These are phyloP conservation scores for Sphaerulina musiva DNA, from an alignment of 2,329 filamentous ascomycete species.

Conservation along the genomic window DNA sequence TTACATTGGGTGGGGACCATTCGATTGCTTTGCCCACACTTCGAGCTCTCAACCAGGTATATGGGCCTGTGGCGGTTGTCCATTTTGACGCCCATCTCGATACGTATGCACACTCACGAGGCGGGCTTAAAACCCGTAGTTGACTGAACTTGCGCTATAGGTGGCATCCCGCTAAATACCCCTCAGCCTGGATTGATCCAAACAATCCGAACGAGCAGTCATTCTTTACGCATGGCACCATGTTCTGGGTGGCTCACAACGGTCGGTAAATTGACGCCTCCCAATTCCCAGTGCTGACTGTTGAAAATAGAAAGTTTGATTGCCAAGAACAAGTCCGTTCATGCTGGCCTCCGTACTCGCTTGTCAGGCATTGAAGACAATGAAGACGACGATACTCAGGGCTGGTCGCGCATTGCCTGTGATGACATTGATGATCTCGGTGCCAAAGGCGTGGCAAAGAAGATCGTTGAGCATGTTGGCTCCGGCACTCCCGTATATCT, in stretches of 20 bases:
- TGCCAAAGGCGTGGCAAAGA: conserved; percentile 59
- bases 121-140: background rate
- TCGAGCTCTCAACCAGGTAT: conserved; percentile 42
- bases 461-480: conserved; percentile 66
- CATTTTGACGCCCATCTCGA: conserved; percentile 63
- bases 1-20: conserved; percentile 47
- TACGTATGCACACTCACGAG: conserved; percentile 40
- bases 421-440: conserved; percentile 86
- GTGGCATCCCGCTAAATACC: conserved; percentile 77
- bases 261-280: background rate
- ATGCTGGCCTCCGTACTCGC: conserved; percentile 75
- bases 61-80: conserved; percentile 44
- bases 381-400: conserved; percentile 63
- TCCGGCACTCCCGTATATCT: conserved; percentile 73
- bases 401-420: conserved; percentile 71
- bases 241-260: conserved; percentile 82
- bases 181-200: conserved; percentile 60
- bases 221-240: conserved; percentile 79
- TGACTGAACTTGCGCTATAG: background rate
- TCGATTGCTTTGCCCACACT: conserved; percentile 47
- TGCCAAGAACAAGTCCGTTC: conserved; percentile 65
- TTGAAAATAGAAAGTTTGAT: conserved; percentile 60
- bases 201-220: conserved; percentile 54
- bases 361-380: conserved; percentile 64
- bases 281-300: background rate